These are phyloP conservation scores for Blastobotrys aristatus DNA, from an alignment of 1,139 yeast species.

Conservation along the genomic window DNA sequence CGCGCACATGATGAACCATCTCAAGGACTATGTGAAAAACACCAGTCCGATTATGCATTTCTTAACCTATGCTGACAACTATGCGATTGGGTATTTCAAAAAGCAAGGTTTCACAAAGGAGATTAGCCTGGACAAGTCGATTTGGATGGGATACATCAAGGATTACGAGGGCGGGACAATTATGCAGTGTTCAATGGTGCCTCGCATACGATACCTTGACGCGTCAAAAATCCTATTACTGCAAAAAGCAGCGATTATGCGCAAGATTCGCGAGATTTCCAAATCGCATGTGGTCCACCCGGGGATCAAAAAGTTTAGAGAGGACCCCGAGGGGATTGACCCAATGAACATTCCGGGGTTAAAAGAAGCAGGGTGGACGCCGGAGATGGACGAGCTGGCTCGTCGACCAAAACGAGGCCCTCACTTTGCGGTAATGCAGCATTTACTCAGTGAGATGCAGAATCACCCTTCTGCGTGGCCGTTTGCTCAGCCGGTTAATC, in stretches of 20 bases:
- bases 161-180: slow-evolving; percentile 98
- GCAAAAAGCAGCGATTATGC: slow-evolving; percentile 87
- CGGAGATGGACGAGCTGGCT: slow-evolving; percentile 95
- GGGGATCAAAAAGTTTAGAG: slow-evolving; percentile 68
- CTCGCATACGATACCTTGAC: slow-evolving; percentile 80
- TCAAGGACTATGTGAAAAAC: slow-evolving; percentile 89
- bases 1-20: slow-evolving; percentile 96
- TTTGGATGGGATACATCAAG: slow-evolving; percentile 98
- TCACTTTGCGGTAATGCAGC: slow-evolving; percentile 90
- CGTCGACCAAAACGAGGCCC: slow-evolving; percentile 94
- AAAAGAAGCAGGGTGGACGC: slow-evolving; percentile 94
- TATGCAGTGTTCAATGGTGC: slow-evolving; percentile 96
- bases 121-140: slow-evolving; percentile 71
- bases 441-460: slow-evolving; percentile 77
- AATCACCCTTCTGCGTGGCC: slow-evolving; percentile 99
- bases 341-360: slow-evolving; percentile 84
- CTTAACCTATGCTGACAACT: slow-evolving; percentile 94
- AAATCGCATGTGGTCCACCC: slow-evolving; percentile 75
- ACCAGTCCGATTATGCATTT: slow-evolving; percentile 85
- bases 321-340: slow-evolving; percentile 39
- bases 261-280: slow-evolving; percentile 75
- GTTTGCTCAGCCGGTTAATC: slow-evolving; percentile 85
- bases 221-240: slow-evolving; percentile 76
- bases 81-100: slow-evolving; percentile 96
- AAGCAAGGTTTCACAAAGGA: slow-evolving; percentile 98